Evolutionary conservation across 2,329 filamentous ascomycete species (phyloP).

Genomic region (Diplodia corticola): DNA sequence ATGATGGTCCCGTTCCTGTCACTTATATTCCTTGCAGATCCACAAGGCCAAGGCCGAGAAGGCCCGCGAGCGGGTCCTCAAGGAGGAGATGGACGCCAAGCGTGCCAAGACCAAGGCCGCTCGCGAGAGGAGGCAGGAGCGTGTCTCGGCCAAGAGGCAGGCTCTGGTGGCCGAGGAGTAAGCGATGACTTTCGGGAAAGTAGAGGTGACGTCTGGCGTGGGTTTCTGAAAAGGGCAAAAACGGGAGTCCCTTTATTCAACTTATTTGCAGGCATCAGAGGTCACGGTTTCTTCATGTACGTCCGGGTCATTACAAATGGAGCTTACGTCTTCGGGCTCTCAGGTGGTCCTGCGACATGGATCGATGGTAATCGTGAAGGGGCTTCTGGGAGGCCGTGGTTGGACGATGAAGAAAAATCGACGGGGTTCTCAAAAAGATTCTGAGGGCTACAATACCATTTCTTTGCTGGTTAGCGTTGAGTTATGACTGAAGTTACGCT

Average conservation of each 20-base stretch:
- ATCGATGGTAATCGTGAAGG: constrained; percentile 14
- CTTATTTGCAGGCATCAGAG: constrained; percentile 40
- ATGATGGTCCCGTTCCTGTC: constrained; percentile 36
- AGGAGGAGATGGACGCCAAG: constrained; percentile 99
- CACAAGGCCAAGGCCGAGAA: constrained; percentile 99
- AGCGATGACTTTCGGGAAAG: constrained; percentile 28
- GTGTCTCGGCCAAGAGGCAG: constrained; percentile 85
- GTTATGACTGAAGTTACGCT: background rate
- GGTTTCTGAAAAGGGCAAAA: constrained; percentile 41
- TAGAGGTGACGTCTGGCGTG: constrained; percentile 44
- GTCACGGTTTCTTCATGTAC: constrained; percentile 46
- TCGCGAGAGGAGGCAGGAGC: constrained; percentile 96
- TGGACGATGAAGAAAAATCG: constrained; percentile 12
- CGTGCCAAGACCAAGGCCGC: constrained; percentile 99
- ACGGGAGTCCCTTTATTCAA: constrained; percentile 40
- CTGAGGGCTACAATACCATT: constrained; percentile 14
- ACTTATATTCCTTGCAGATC: constrained; percentile 64
- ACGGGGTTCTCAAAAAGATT: constrained; percentile 14
- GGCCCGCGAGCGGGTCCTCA: constrained; percentile 89
- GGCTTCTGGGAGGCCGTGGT: constrained; percentile 6
- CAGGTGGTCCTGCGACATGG: constrained; percentile 12
- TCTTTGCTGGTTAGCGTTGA: constrained; percentile 14
- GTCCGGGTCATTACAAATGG: constrained; percentile 42
- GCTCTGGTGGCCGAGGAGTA: constrained; percentile 68
- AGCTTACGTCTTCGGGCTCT: constrained; percentile 21